phyloP scores from a whole-genome alignment of 768 basidiomycete genomes.

The Lactifluus hygrophoroides region DNA sequence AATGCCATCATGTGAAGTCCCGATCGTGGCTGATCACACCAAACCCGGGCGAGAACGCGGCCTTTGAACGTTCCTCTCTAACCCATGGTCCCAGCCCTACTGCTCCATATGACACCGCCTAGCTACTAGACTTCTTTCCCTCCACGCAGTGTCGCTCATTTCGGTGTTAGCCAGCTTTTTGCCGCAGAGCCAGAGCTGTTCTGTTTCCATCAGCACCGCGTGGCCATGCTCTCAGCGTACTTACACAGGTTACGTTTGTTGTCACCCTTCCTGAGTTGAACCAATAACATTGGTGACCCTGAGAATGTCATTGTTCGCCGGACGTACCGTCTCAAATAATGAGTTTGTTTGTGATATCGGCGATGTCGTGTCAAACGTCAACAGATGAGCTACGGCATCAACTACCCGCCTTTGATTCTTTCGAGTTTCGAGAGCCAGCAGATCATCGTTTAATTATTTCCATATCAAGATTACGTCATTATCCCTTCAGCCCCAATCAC shows the following conservation, averaged over 20 bases:
- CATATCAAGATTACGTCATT: not conserved
- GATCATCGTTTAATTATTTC: not conserved
- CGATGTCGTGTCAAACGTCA: too few relatives aligned
- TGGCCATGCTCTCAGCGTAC: not conserved
- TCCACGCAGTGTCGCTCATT: not conserved
- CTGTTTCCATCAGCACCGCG: not conserved
- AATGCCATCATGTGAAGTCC: not conserved
- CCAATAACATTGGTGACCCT: too few relatives aligned
- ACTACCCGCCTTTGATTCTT: not conserved
- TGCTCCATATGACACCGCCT: not conserved
- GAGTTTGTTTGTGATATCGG: not conserved
- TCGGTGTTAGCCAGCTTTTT: not conserved
- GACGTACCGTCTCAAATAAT: not conserved
- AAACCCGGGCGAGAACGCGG: not conserved
- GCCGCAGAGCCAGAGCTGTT: not conserved
- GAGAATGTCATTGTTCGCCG: not conserved
- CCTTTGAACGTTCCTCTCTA: not conserved
- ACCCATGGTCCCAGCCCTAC: not conserved
- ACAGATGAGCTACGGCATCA: not conserved
- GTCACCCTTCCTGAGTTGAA: too few relatives aligned
- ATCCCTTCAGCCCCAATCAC: not conserved
- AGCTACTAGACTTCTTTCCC: not conserved
- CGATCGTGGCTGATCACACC: conserved; percentile 6
- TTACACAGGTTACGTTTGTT: too few relatives aligned
- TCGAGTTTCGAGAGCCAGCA: too few relatives aligned